These are phyloP conservation scores for Oxytropis ochrocephala DNA, from an alignment of 306 rosid species.

Conservation along the genomic window DNA sequence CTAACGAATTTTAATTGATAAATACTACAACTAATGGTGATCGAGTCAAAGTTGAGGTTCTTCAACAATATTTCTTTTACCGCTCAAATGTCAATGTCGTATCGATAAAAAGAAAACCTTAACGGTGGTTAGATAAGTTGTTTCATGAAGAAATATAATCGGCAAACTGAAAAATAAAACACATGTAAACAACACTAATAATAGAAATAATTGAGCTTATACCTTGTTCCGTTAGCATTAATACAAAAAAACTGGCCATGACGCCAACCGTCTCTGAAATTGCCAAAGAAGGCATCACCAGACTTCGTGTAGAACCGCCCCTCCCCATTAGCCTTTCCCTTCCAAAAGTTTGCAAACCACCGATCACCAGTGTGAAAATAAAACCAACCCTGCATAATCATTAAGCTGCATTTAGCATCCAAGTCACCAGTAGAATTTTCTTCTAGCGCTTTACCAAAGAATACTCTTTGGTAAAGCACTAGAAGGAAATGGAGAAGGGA, in stretches of 20 bases:
- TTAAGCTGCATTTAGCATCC: constrained; percentile 9
- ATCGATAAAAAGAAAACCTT: constrained; percentile 9
- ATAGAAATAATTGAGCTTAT: not conserved
- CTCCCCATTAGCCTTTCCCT: constrained; percentile 96
- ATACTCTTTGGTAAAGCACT: too few species aligned
- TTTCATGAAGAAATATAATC: constrained; percentile 6
- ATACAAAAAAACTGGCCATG: constrained; percentile 82
- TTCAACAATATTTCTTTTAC: not conserved
- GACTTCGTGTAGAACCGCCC: constrained; percentile 86
- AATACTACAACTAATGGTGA: not conserved
- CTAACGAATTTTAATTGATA: not conserved
- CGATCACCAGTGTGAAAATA: constrained; percentile 86
- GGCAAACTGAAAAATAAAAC: not conserved
- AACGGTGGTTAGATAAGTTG: not conserved
- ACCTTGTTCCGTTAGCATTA: constrained; percentile 74
- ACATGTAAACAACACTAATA: not conserved
- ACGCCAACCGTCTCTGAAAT: constrained; percentile 87
- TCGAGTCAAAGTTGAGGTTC: not conserved
- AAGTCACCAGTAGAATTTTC: not conserved
- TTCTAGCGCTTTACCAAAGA: too few species aligned
- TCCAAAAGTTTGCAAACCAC: constrained; percentile 98
- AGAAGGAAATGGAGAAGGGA: too few species aligned
- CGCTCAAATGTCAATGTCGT: not conserved
- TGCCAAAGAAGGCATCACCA: constrained; percentile 81
- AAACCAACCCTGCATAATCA: constrained; percentile 75